Conservation (phyloP, 2,329 filamentous ascomycete species). For the Aspergillus sclerotialis region DNA sequence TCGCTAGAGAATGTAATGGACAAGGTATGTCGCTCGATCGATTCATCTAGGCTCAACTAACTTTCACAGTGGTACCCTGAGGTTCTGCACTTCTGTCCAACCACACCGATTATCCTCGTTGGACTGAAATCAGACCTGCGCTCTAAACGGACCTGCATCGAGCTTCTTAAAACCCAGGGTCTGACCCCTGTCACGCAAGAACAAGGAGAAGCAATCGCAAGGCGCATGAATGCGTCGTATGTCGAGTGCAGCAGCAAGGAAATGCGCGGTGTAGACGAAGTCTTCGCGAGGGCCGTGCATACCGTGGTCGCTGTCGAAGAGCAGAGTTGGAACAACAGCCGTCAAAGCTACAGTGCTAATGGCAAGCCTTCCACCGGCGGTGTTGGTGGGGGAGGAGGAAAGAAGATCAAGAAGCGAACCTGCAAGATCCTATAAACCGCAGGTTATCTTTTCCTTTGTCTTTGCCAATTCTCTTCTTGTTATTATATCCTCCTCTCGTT, state of each 20-base stretch:
- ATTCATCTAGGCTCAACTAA: no score
- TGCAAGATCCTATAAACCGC: conserved; percentile 65
- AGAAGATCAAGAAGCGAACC: conserved; percentile 77
- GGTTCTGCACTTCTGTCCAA: conserved; percentile 97
- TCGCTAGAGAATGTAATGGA: conserved; percentile 98
- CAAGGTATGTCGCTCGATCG: conserved; percentile 65
- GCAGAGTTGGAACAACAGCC: conserved; percentile 39
- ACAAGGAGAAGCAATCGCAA: conserved; percentile 79
- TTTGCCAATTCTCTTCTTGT: conserved; percentile 4
- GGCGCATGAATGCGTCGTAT: conserved; percentile 91
- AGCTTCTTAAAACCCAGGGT: conserved; percentile 96
- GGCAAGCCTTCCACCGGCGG: conserved; percentile 28
- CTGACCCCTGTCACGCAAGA: conserved; percentile 89
- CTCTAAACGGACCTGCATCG: conserved; percentile 91
- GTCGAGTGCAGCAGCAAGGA: conserved; percentile 99
- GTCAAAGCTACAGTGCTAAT: conserved; percentile 11
- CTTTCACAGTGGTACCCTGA: conserved; percentile 85
- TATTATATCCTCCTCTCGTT: conserved; percentile 8
- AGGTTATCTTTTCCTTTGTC: conserved; percentile 20
- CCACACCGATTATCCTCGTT: conserved; percentile 89
- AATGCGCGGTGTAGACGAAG: conserved; percentile 91
- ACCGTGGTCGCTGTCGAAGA: conserved; percentile 80
- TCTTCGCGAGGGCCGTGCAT: conserved; percentile 86
- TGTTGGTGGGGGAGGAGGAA: conserved; percentile 22
- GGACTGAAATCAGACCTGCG: conserved; percentile 96